Percentiles rank a stretch among this genome's conserved stretches.
Evolutionary conservation across 1,284 basidiomycete genomes (phyloP).

Genomic region (Boletus smithii): DNA sequence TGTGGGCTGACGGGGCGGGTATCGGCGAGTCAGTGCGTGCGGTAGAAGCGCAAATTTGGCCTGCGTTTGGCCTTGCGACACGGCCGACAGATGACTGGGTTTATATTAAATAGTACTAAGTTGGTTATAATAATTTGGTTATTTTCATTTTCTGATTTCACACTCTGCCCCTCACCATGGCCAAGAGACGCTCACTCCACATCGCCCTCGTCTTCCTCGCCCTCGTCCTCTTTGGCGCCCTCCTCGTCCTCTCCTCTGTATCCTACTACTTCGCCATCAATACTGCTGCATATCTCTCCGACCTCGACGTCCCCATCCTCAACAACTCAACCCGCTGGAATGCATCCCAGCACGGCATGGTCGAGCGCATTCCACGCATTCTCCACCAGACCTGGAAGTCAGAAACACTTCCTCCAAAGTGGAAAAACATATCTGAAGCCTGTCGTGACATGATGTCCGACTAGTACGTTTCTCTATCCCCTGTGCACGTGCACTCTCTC

Average conservation of each 20-base stretch:
- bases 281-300: conserved; percentile 72
- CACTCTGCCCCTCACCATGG: conserved; percentile 40
- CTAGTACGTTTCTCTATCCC: conserved; percentile 65
- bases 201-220: conserved; percentile 75
- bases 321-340: conserved; percentile 55
- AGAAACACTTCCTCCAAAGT: conserved; percentile 78
- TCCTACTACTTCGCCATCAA: conserved; percentile 89
- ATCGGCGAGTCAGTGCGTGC: conserved; percentile 48
- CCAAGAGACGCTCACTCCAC: conserved; percentile 62
- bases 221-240: conserved; percentile 85
- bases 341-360: conserved; percentile 53
- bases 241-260: conserved; percentile 87
- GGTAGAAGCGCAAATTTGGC: conserved; percentile 46
- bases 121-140: background rate
- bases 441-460: conserved; percentile 91
- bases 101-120: conserved; percentile 2
- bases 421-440: conserved; percentile 75
- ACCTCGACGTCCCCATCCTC: conserved; percentile 69
- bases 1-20: conserved; percentile 51
- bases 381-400: conserved; percentile 99
- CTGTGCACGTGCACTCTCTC: conserved; percentile 18
- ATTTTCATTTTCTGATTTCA: conserved; percentile 2
- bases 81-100: conserved; percentile 49
- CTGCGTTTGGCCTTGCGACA: conserved; percentile 48
- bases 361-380: conserved; percentile 84